Conservation (phyloP, 768 basidiomycete genomes). For the Hypholoma sublateritium region DNA sequence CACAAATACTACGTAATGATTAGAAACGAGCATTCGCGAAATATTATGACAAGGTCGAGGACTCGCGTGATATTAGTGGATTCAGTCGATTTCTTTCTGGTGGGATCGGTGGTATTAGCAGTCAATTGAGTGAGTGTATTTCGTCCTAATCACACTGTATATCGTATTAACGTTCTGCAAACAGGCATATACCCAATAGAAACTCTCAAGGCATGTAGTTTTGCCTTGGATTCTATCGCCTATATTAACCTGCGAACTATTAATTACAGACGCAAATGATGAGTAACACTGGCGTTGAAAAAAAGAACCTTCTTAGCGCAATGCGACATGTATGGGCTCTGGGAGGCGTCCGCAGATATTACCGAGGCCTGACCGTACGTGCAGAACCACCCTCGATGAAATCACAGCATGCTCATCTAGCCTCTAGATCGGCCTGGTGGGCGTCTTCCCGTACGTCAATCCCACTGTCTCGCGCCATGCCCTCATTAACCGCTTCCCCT, state of each 20-base stretch:
- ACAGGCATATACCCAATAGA: slow-evolving; percentile 95
- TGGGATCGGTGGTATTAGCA: slow-evolving; percentile 92
- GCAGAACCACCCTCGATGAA: neutral
- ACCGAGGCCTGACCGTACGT: slow-evolving; percentile 86
- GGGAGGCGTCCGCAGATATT: slow-evolving; percentile 83
- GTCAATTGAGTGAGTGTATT: slow-evolving; percentile 75
- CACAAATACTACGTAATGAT: slow-evolving; percentile 5
- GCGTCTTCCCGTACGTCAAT: slow-evolving; percentile 87
- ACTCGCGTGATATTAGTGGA: slow-evolving; percentile 86
- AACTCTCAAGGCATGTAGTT: slow-evolving; percentile 74
- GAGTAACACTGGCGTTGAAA: slow-evolving; percentile 71
- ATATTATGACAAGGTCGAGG: slow-evolving; percentile 89
- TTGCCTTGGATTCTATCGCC: neutral
- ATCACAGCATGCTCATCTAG: slow-evolving; percentile 3
- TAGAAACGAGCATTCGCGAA: slow-evolving; percentile 94
- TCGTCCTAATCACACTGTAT: slow-evolving; percentile 3
- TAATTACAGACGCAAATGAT: slow-evolving; percentile 87
- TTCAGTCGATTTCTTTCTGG: slow-evolving; percentile 93
- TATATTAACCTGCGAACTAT: neutral
- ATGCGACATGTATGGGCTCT: slow-evolving; percentile 73
- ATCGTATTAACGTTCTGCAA: slow-evolving; percentile 17
- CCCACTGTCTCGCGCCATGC: neutral
- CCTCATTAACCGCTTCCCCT: neutral
- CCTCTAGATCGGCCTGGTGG: slow-evolving; percentile 84
- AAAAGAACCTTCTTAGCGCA: slow-evolving; percentile 59